Evolutionary conservation across 2,329 filamentous ascomycete genomes (phyloP), one percentile per base, ranked within the genome.

Genomic region (Apiospora phragmitis): DNA sequence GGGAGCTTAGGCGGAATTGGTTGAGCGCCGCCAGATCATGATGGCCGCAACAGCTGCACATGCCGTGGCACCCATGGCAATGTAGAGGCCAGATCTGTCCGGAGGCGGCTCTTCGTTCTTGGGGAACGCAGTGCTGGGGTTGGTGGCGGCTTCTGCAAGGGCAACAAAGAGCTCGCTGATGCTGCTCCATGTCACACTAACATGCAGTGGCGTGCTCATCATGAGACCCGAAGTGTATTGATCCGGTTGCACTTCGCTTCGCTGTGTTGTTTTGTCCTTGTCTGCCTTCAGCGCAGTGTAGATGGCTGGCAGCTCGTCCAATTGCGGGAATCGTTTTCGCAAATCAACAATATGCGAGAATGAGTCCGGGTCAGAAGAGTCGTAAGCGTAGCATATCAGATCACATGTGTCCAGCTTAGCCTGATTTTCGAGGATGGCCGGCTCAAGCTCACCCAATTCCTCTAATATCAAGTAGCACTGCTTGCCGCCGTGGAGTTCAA

Each of bases 401-500:
- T 99, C 96, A 81, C 95, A 98, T 7, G 94, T 91, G 77, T 97
- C 94, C 18, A 99, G 87, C 81, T 97, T 97, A 62, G 91, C 89
- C 77, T 92, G 91, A 78, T 99, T 99, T 70, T 98, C 96, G 3
- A 99, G 85, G 69, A 98, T 94, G 16, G 96, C 96, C 0, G 94
- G 93, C 80, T 98, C 96, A n/a, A 97, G 86, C 81, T 98, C 94
- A 43, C 96, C 96, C 0, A 98, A 91, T 81, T 99, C 96, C 78
- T 97, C 94, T 32, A 98, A 86, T 71, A 99, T 98, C 43, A 99
- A 87, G 79, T 99, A 98, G 80, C 95, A 97, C 82, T 99, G 96
- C 80, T 97, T 97, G 68, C 96, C 96, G 12, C 96, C 96, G 65
- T 94, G 94, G 0, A 99, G 88, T 79, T 99, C 96, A 24, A 99